These are phyloP conservation scores for Magnolia changhungtana DNA, from an alignment of 164 flowering plant genomes.

Conservation along the genomic window DNA sequence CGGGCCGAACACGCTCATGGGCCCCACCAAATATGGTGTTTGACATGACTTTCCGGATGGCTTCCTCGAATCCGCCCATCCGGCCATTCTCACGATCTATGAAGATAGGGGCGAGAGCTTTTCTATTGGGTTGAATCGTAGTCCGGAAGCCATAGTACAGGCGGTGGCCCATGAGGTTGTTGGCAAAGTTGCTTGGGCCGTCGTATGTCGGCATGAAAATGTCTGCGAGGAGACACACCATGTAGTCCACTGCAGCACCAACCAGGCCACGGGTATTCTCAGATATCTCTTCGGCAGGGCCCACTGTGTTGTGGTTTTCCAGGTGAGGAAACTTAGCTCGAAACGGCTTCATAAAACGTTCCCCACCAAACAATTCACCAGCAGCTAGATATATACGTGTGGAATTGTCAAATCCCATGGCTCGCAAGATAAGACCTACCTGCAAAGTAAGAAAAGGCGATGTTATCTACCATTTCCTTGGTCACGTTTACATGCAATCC, in stretches of 20 bases:
- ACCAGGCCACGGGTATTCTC: slow-evolving; percentile 64
- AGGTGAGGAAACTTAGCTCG: slow-evolving; percentile 78
- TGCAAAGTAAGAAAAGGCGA: slow-evolving; percentile 23
- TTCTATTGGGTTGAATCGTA: slow-evolving; percentile 77
- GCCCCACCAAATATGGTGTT: slow-evolving; percentile 82
- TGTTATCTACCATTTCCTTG: not conserved
- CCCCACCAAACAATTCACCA: slow-evolving; percentile 95
- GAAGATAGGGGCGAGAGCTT: slow-evolving; percentile 84
- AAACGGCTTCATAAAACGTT: slow-evolving; percentile 90
- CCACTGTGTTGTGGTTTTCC: slow-evolving; percentile 82
- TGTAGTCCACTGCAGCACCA: slow-evolving; percentile 98
- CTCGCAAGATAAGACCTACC: slow-evolving; percentile 86
- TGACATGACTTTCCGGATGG: slow-evolving; percentile 69
- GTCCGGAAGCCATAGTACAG: slow-evolving; percentile 95
- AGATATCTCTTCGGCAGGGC: slow-evolving; percentile 52
- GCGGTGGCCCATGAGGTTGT: slow-evolving; percentile 95
- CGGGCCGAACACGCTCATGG: slow-evolving; percentile 78
- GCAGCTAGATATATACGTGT: slow-evolving; percentile 95
- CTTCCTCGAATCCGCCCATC: slow-evolving; percentile 70
- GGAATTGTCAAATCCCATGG: slow-evolving; percentile 89
- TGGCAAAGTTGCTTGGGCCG: slow-evolving; percentile 99
- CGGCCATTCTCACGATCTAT: slow-evolving; percentile 70
- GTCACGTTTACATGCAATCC: not conserved
- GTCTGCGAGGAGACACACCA: slow-evolving; percentile 96
- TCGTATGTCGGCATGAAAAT: slow-evolving; percentile 98